phyloP scores from a whole-genome alignment of 768 basidiomycete species.

The Cantharellus anzutake region DNA sequence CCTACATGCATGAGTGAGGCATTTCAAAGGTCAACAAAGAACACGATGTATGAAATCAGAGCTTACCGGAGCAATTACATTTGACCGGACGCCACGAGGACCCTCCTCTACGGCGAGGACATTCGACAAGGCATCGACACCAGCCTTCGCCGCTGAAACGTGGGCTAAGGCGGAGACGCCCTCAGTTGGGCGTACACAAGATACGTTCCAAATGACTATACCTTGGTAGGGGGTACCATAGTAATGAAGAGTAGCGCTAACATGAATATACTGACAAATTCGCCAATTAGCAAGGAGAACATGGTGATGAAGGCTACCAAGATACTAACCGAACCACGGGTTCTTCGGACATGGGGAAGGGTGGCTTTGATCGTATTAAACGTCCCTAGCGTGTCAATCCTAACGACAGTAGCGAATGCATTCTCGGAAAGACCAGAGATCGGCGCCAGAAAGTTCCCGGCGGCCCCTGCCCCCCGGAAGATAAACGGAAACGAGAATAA shows the following conservation, averaged over 20 bases:
- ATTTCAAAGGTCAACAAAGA: neutral
- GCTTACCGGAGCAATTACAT: slow-evolving; percentile 46
- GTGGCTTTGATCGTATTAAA: slow-evolving; percentile 93
- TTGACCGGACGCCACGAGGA: slow-evolving; percentile 82
- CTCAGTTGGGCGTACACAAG: neutral
- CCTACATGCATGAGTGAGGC: slow-evolving; percentile 1
- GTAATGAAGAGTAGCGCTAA: slow-evolving; percentile 80
- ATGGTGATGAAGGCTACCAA: too few species aligned
- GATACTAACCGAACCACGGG: slow-evolving; percentile 35
- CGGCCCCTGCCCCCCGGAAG: slow-evolving; percentile 40
- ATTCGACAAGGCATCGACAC: slow-evolving; percentile 69
- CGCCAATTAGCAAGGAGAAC: too few species aligned
- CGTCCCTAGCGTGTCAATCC: slow-evolving; percentile 91
- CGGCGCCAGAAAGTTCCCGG: slow-evolving; percentile 88
- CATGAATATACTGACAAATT: slow-evolving; percentile 43
- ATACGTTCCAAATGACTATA: neutral
- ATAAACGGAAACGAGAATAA: neutral
- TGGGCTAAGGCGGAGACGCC: slow-evolving; percentile 78
- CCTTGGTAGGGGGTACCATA: slow-evolving; percentile 27
- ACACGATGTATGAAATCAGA: neutral
- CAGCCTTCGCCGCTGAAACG: slow-evolving; percentile 90
- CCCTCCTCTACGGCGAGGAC: slow-evolving; percentile 90
- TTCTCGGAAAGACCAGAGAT: slow-evolving; percentile 71
- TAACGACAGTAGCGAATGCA: slow-evolving; percentile 80
- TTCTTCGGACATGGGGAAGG: slow-evolving; percentile 43